Evolutionary conservation across 495 filamentous ascomycete species (phyloP).

Genomic region (Aspergillus asperescens): DNA sequence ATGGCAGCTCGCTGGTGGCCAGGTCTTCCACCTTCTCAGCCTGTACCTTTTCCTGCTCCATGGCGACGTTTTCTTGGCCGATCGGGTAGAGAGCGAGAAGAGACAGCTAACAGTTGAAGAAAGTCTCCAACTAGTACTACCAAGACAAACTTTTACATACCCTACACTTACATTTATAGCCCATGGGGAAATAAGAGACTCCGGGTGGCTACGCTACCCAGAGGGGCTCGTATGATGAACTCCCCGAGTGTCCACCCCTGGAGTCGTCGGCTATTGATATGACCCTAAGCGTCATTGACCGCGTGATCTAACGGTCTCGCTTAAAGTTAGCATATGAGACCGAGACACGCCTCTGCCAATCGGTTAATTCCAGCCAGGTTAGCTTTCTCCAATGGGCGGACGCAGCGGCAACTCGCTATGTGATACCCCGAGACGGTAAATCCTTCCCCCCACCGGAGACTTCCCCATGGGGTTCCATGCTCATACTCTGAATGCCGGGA

Average conservation of each 20-base stretch:
- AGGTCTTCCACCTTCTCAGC: neutral
- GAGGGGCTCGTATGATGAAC: neutral
- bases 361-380: neutral
- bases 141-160: neutral
- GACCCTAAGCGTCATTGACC: neutral
- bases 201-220: no score
- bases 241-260: neutral
- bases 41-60: neutral
- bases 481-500: no score
- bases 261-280: neutral
- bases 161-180: neutral
- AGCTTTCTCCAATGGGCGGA: neutral
- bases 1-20: neutral
- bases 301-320: no score
- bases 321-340: neutral
- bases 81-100: no score
- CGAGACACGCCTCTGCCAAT: neutral
- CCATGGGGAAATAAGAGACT: no score
- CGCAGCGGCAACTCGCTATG: neutral
- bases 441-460: neutral
- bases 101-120: no score
- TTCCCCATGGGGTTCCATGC: neutral
- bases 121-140: neutral
- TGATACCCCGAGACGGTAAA: neutral
- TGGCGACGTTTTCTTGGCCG: neutral